Evolutionary conservation across 441 rosid species (phyloP).

Genomic region (Populus hybrid): DNA sequence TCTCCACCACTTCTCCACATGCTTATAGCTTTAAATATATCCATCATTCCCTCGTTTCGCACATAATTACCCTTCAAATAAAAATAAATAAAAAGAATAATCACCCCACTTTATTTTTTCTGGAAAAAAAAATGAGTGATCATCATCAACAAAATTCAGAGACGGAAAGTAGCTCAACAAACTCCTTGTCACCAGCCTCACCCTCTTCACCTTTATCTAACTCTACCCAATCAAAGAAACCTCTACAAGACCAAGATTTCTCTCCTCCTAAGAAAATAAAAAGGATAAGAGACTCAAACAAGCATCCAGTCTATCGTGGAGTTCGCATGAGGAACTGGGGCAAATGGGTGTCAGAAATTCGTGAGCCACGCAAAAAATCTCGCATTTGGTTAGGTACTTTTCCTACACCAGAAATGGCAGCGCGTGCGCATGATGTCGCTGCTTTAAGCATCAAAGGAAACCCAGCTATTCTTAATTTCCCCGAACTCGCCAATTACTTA

Average conservation of each 20-base stretch:
- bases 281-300: constrained; percentile 41
- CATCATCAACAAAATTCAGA: constrained; percentile 28
- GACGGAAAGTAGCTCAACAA: constrained; percentile 38
- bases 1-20: background rate
- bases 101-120: background rate
- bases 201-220: constrained; percentile 18
- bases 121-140: constrained; percentile 23
- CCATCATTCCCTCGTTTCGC: background rate
- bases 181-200: constrained; percentile 27
- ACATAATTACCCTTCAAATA: background rate
- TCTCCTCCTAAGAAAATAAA: constrained; percentile 31
- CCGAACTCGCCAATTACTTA: constrained; percentile 28
- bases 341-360: constrained; percentile 95
- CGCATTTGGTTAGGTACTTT: constrained; percentile 96
- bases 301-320: constrained; percentile 74
- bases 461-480: constrained; percentile 51
- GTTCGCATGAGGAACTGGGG: constrained; percentile 94
- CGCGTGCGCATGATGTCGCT: constrained; percentile 92
- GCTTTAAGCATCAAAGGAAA: constrained; percentile 81
- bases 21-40: too few relatives aligned
- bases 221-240: background rate
- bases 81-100: background rate
- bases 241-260: background rate
- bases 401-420: constrained; percentile 92
- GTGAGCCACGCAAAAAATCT: constrained; percentile 86